Conservation (phyloP, 768 basidiomycete species). For the Russula brevipes region DNA sequence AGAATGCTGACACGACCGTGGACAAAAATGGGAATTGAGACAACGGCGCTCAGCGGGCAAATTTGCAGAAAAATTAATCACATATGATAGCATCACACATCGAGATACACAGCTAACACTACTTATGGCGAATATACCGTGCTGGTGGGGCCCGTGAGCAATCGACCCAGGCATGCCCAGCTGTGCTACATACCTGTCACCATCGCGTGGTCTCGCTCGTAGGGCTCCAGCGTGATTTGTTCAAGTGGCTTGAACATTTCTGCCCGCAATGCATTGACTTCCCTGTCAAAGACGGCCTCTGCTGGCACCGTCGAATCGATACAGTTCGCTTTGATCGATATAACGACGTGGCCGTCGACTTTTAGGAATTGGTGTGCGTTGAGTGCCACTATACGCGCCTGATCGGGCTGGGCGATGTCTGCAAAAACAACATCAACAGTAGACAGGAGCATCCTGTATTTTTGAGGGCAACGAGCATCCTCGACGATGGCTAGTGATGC, state of each 20-base stretch:
- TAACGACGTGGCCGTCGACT: constrained; percentile 84
- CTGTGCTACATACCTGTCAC: constrained; percentile 55
- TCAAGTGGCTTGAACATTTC: constrained; percentile 89
- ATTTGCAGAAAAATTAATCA: not conserved
- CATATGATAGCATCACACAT: constrained; percentile 18
- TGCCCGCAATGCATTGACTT: constrained; percentile 75
- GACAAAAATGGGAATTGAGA: constrained; percentile 8
- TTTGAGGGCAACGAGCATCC: constrained; percentile 93
- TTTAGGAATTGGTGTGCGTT: constrained; percentile 97
- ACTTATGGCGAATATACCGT: constrained; percentile 44
- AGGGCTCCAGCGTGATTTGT: constrained; percentile 92
- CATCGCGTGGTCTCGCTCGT: constrained; percentile 89
- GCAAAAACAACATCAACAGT: constrained; percentile 97
- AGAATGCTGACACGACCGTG: not conserved
- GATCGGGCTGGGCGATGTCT: constrained; percentile 97
- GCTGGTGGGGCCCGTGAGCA: constrained; percentile 30
- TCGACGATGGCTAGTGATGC: constrained; percentile 77
- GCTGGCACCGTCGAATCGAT: constrained; percentile 94
- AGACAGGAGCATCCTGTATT: constrained; percentile 94
- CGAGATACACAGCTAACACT: constrained; percentile 24
- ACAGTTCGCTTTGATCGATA: constrained; percentile 99
- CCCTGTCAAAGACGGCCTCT: constrained; percentile 81
- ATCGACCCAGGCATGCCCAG: constrained; percentile 4
- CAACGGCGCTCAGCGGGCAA: not conserved
- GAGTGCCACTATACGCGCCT: constrained; percentile 90